Conservation (phyloP, 257 asterid species). For the Asclepias syriaca region DNA sequence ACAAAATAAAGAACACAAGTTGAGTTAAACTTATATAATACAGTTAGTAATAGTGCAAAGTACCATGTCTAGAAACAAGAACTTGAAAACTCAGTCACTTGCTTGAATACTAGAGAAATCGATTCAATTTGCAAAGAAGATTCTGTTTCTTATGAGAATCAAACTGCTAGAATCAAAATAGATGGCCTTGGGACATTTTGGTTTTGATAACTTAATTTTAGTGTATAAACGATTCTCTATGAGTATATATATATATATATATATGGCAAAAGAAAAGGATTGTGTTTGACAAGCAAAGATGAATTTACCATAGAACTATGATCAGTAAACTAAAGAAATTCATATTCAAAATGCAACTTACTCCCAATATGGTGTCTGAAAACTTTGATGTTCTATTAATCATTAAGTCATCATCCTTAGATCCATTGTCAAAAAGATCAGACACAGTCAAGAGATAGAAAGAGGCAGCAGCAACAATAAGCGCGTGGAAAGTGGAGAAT, state of each 20-base stretch:
- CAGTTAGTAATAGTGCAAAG: background rate
- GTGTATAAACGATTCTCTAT: no score
- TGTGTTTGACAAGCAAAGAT: background rate
- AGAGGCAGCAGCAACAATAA: conserved; percentile 60
- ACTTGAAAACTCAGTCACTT: background rate
- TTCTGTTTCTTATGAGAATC: background rate
- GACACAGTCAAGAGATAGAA: conserved; percentile 61
- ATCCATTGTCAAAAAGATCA: conserved; percentile 42
- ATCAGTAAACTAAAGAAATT: background rate
- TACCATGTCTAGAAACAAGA: background rate
- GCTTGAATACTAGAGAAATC: background rate
- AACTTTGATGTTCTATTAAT: conserved; percentile 50
- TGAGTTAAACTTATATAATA: background rate
- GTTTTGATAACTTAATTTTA: no score
- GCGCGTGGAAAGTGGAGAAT: conserved; percentile 85
- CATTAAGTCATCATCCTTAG: conserved; percentile 42
- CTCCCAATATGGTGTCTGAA: conserved; percentile 78
- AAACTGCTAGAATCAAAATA: background rate
- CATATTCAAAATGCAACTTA: conserved; percentile 22
- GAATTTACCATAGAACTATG: background rate
- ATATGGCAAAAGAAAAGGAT: no score
- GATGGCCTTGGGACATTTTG: no score
- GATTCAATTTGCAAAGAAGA: background rate
- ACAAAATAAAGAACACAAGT: conserved; percentile 7
- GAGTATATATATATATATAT: no score